Base-by-base conservation (phyloP, 1,284 basidiomycete species). In the Sanghuangporus weigelae region DNA sequence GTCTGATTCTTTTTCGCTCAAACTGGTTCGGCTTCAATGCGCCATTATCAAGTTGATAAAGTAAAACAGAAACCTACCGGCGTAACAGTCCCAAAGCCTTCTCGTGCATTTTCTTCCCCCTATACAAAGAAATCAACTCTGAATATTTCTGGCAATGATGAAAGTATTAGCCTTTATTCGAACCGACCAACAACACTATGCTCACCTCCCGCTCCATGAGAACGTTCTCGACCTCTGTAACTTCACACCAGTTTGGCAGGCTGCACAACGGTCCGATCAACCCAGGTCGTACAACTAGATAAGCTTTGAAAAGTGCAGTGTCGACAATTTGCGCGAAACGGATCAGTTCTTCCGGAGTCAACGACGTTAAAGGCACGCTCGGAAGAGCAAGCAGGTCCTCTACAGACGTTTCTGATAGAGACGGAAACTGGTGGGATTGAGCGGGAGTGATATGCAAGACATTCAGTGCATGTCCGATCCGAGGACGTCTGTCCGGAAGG, bases 241-340 rank as follows among this genome's bases (percentile, higher is more conserved):
- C 95, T 71, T 98, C 95, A 75, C 96, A 98, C 94, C 95, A 99
- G 74, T 98, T 98, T 21, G 93, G 86, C 46, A 96, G 81, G 44
- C 97, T 84, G 75, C 96, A 98, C 50, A 99, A 75, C 26, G 93
- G 86, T 0, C 93, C 95, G 4, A 99, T 79, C 64, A 99, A 77
- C 8, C 84, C 86, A 0, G 96, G 95, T 62, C 92, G 82, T 36
- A 90, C 90, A 42, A 92, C 81, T 21, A 99, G 77, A 73, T 97
- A 98, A 8, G 90, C 90, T 76, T 97, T 97, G 78, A 99, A 96
- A 67, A 99, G 77, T 7, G 93, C 95, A 0, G 97, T 99, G 72
- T 99, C 95, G 21, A 98, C 92, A 21, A 98, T 87, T 75, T 97
- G 95, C 0, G 95, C 96, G 59, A 91, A 91, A 26, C 92, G 83